phyloP scores from a whole-genome alignment of 2,329 filamentous ascomycete genomes.

The Emmonsiellopsis sp. region DNA sequence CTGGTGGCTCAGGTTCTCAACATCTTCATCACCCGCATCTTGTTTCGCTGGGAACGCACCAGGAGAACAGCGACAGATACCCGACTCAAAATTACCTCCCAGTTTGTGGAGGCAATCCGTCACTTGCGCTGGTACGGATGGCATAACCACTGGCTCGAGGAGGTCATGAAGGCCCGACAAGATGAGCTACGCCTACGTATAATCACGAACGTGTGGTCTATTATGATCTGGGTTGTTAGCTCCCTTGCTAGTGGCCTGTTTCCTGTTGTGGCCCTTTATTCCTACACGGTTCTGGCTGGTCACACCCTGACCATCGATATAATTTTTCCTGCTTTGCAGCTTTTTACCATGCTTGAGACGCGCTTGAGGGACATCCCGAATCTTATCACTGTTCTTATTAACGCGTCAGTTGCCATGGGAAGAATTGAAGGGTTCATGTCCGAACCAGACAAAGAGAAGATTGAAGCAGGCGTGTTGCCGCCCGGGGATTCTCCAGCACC shows the following conservation, averaged over 20 bases:
- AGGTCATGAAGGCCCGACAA: conserved; percentile 59
- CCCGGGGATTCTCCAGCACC: conserved; percentile 9
- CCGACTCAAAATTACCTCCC: conserved; percentile 70
- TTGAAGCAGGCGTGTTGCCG: conserved; percentile 30
- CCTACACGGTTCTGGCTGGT: conserved; percentile 65
- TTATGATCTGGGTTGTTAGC: conserved; percentile 60
- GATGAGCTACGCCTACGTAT: conserved; percentile 59
- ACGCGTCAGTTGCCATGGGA: conserved; percentile 71
- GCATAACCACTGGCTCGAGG: conserved; percentile 64
- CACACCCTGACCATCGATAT: conserved; percentile 65
- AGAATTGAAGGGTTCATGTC: conserved; percentile 81
- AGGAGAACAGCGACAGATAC: conserved; percentile 67
- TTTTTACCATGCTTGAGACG: conserved; percentile 67
- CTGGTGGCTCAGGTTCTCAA: conserved; percentile 62
- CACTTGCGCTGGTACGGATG: conserved; percentile 76
- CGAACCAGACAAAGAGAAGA: conserved; percentile 72
- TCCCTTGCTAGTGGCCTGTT: conserved; percentile 64
- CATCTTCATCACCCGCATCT: conserved; percentile 53
- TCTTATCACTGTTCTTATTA: conserved; percentile 66
- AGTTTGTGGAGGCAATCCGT: conserved; percentile 79
- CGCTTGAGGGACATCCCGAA: conserved; percentile 67
- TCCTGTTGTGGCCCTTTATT: conserved; percentile 70
- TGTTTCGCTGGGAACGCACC: conserved; percentile 60
- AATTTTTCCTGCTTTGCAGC: conserved; percentile 75
- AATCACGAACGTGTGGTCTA: conserved; percentile 53